Conservation (phyloP, 169 alveolate genomes). For the Plasmodium inui region DNA sequence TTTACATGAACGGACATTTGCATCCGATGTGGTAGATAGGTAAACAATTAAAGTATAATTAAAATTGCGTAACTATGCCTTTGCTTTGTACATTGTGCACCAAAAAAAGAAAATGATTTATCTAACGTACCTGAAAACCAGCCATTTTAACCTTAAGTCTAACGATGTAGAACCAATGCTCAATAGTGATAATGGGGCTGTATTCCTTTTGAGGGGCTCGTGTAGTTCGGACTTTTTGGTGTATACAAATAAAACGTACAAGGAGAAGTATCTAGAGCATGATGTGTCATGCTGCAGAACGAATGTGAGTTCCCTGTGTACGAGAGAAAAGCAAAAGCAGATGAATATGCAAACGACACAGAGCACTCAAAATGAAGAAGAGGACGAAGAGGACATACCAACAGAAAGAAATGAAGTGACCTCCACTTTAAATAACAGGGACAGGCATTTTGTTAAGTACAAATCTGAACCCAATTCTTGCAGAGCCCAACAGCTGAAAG, state of each 20-base stretch:
- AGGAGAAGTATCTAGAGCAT: neutral
- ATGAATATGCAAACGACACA: constrained; percentile 4
- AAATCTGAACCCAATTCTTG: neutral
- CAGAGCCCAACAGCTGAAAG: neutral
- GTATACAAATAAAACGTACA: neutral
- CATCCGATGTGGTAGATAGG: neutral
- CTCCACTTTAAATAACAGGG: neutral
- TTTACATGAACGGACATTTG: neutral
- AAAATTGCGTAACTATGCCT: constrained; percentile 6
- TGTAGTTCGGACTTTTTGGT: neutral
- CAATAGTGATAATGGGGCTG: neutral
- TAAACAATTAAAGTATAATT: neutral
- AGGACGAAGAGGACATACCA: neutral
- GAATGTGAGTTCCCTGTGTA: neutral
- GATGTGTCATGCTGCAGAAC: neutral
- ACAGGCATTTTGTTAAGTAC: neutral
- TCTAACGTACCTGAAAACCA: constrained; percentile 2
- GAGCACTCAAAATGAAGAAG: neutral
- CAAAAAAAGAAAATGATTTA: constrained; percentile 59
- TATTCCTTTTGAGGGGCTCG: constrained; percentile 2
- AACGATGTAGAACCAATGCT: constrained; percentile 14
- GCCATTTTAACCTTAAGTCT: constrained; percentile 17
- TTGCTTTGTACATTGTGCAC: neutral
- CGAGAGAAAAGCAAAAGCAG: neutral
- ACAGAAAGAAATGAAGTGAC: neutral